phyloP scores from a whole-genome alignment of 1,284 basidiomycete species.

The Cystobasidiaceae sp. region DNA sequence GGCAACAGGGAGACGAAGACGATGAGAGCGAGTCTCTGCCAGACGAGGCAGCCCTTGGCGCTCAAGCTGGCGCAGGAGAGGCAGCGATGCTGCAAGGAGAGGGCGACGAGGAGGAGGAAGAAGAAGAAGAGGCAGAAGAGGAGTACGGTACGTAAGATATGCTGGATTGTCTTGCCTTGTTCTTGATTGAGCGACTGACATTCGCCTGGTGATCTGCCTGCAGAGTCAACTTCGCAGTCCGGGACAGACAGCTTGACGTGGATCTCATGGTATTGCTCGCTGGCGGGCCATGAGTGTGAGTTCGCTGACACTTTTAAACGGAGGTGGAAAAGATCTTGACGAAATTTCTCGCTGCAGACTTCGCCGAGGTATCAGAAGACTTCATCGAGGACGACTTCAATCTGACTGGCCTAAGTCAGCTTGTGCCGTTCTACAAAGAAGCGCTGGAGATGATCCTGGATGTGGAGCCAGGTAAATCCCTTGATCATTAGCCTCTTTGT shows the following conservation, averaged over 20 bases:
- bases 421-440: conserved; percentile 99
- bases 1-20: conserved; percentile 34
- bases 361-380: conserved; percentile 72
- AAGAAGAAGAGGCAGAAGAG: conserved; percentile 37
- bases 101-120: conserved; percentile 33
- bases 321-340: background rate
- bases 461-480: conserved; percentile 79
- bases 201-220: background rate
- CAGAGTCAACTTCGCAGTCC: conserved; percentile 28
- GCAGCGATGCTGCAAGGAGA: conserved; percentile 7
- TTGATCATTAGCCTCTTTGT: background rate
- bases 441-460: conserved; percentile 99
- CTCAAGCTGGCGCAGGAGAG: conserved; percentile 14
- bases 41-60: conserved; percentile 2
- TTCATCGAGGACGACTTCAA: conserved; percentile 99
- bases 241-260: conserved; percentile 60
- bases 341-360: background rate
- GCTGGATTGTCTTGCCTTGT: background rate
- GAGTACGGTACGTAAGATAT: conserved; percentile 36
- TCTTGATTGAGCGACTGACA: background rate
- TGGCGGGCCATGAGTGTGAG: conserved; percentile 87
- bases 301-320: background rate
- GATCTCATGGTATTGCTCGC: conserved; percentile 98
- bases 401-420: conserved; percentile 85
- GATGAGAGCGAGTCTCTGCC: conserved; percentile 33